phyloP scores from a whole-genome alignment of 2,329 filamentous ascomycete species.

The Ambrosiella beaveri region DNA sequence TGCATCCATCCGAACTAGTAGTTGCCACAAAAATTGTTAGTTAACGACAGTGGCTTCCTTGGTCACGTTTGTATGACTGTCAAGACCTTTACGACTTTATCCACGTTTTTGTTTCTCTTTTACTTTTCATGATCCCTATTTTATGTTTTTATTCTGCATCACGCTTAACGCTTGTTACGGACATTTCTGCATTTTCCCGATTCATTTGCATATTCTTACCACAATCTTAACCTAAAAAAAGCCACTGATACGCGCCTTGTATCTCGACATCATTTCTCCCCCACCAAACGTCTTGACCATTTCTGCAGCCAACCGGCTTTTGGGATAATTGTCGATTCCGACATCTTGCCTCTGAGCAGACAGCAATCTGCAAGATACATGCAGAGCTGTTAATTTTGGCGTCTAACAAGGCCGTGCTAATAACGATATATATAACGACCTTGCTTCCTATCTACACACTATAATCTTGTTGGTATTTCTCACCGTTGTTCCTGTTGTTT shows the following conservation, averaged over 20 bases:
- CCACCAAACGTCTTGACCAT: background rate
- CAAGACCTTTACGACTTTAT: background rate
- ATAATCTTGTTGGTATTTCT: background rate
- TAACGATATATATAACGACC: background rate
- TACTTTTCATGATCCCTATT: background rate
- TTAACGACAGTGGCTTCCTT: background rate
- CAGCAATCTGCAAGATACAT: background rate
- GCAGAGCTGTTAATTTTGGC: background rate
- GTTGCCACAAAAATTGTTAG: background rate
- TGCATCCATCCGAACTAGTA: too few species aligned
- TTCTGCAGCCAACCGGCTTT: background rate
- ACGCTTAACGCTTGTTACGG: background rate
- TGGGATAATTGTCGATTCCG: background rate
- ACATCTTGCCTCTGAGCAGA: background rate
- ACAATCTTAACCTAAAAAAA: background rate
- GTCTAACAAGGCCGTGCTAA: background rate
- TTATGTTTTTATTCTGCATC: background rate
- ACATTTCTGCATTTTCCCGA: background rate
- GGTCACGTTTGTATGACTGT: background rate
- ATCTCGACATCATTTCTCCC: background rate
- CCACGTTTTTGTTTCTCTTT: background rate
- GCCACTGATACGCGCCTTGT: background rate
- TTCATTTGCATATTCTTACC: background rate
- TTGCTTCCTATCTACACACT: background rate
- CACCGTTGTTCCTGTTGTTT: background rate